Evolutionary conservation across 495 filamentous ascomycete species (phyloP).

Genomic region (Daldinia grandis): DNA sequence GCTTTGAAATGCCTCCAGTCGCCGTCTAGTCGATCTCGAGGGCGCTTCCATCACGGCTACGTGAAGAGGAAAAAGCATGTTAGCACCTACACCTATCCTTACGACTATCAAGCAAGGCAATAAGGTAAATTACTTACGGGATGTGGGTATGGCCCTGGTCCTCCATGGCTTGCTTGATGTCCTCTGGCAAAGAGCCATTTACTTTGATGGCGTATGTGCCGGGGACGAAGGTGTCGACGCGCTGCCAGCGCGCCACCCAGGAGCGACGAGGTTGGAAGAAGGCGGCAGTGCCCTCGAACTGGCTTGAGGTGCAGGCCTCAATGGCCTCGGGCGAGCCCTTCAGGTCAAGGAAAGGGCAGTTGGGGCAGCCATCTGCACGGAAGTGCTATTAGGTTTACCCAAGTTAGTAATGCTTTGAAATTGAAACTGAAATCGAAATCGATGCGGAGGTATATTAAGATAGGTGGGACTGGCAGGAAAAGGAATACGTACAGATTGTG

Average conservation of each 20-base stretch:
- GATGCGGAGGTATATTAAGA: not conserved
- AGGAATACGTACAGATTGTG: slow-evolving; percentile 65
- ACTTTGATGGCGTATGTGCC: slow-evolving; percentile 96
- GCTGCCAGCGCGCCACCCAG: slow-evolving; percentile 95
- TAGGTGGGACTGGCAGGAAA: not conserved
- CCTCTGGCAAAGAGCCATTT: slow-evolving; percentile 70
- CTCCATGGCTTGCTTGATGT: slow-evolving; percentile 70
- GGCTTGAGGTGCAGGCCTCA: slow-evolving; percentile 91
- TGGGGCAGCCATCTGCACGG: slow-evolving; percentile 86
- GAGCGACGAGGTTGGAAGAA: slow-evolving; percentile 77
- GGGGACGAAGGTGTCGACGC: slow-evolving; percentile 83
- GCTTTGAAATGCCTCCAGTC: not conserved
- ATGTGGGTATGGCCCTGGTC: slow-evolving; percentile 73
- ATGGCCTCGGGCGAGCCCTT: slow-evolving; percentile 79
- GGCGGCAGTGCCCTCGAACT: slow-evolving; percentile 89
- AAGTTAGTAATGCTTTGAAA: not conserved
- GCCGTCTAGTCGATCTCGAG: slow-evolving; percentile 24
- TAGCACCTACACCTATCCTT: not conserved
- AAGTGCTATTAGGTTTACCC: slow-evolving; percentile 66
- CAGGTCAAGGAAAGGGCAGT: slow-evolving; percentile 90
- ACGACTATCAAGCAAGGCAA: not conserved
- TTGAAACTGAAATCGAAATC: not conserved
- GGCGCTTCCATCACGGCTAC: slow-evolving; percentile 28
- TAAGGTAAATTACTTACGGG: slow-evolving; percentile 56
- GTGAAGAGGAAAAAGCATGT: not conserved